Conservation (phyloP, 1,139 yeast species). For the Blastobotrys ciferrii region DNA sequence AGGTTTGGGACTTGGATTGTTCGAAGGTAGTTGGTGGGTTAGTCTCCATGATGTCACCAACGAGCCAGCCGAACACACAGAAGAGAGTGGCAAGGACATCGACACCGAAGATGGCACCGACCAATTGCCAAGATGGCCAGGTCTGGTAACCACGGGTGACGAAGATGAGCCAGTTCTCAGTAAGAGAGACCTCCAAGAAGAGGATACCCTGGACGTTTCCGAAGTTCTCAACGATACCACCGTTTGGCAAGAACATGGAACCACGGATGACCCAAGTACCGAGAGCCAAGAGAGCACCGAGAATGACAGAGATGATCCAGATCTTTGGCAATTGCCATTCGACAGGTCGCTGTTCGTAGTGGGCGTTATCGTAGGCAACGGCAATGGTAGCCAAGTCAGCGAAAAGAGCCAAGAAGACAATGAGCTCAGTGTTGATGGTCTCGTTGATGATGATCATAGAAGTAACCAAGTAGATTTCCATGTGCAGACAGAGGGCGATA, state of each 20-base stretch:
- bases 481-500: constrained; percentile 70
- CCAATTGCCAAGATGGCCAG: constrained; percentile 98
- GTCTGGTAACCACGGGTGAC: constrained; percentile 89
- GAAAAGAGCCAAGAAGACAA: constrained; percentile 73
- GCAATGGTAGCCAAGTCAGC: constrained; percentile 79
- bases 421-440: constrained; percentile 63
- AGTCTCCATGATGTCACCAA: constrained; percentile 42
- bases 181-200: constrained; percentile 69
- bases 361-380: constrained; percentile 85
- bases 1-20: constrained; percentile 69
- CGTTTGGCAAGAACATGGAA: constrained; percentile 59
- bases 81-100: constrained; percentile 89
- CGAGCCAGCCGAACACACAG: constrained; percentile 96
- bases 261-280: constrained; percentile 76
- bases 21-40: constrained; percentile 32
- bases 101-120: constrained; percentile 87
- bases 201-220: constrained; percentile 68
- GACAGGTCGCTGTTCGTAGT: constrained; percentile 94
- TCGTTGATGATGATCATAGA: constrained; percentile 71
- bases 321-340: constrained; percentile 94
- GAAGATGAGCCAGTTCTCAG: constrained; percentile 79
- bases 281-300: constrained; percentile 63
- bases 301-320: constrained; percentile 73
- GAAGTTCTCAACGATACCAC: constrained; percentile 69
- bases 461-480: constrained; percentile 70